phyloP scores from a whole-genome alignment of 495 filamentous ascomycete species.

The Hypoxylon intermedium region DNA sequence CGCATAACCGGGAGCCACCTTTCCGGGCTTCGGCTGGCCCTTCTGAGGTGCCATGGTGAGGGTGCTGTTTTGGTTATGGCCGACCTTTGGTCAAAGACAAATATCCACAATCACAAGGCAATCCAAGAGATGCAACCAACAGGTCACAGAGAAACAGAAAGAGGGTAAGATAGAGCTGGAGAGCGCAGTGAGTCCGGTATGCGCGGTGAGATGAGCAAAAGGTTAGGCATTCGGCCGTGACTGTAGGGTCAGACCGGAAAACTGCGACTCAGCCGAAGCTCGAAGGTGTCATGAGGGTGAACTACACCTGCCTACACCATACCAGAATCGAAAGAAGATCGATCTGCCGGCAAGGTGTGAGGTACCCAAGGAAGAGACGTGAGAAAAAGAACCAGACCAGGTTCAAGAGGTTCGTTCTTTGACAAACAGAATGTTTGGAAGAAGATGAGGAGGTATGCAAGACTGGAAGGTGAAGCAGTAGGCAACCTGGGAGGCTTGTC shows the following conservation, averaged over 20 bases:
- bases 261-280: conserved; percentile 42
- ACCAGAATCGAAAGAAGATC: conserved; percentile 9
- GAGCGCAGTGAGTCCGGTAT: conserved; percentile 21
- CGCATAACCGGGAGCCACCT: conserved; percentile 31
- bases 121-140: conserved; percentile 1
- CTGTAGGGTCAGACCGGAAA: conserved; percentile 25
- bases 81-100: background rate
- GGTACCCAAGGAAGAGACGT: background rate
- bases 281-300: conserved; percentile 28
- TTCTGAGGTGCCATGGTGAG: conserved; percentile 38
- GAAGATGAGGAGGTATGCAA: no score
- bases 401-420: background rate
- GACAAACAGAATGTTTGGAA: no score
- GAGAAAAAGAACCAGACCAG: background rate
- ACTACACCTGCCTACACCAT: conserved; percentile 32
- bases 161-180: conserved; percentile 9
- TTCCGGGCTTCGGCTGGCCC: conserved; percentile 34
- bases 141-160: background rate
- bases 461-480: background rate
- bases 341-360: background rate
- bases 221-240: conserved; percentile 28
- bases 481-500: background rate
- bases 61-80: conserved; percentile 1
- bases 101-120: conserved; percentile 8
- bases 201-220: conserved; percentile 27